phyloP scores from a whole-genome alignment of 805 yeast species.

The Candida montana region DNA sequence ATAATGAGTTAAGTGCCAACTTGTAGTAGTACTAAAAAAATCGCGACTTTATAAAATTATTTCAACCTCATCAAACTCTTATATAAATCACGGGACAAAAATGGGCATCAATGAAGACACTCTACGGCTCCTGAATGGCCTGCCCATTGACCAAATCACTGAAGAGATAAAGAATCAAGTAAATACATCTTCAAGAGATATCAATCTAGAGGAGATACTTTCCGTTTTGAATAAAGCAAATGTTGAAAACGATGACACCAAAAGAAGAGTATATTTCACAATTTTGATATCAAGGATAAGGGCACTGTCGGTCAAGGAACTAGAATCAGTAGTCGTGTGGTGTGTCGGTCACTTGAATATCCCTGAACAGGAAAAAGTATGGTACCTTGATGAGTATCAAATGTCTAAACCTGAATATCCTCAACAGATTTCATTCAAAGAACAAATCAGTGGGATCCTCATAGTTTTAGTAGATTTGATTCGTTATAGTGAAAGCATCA shows the following conservation, averaged over 20 bases:
- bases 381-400: slow-evolving; percentile 19
- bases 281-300: neutral
- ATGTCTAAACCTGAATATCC: slow-evolving; percentile 7
- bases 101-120: neutral
- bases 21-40: no score
- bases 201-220: neutral
- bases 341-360: neutral
- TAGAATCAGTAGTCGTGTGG: neutral
- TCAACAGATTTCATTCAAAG: slow-evolving; percentile 12
- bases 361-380: slow-evolving; percentile 14
- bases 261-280: neutral
- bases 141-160: neutral
- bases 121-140: neutral
- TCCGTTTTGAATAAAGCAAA: neutral
- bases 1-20: no score
- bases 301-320: neutral
- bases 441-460: slow-evolving; percentile 1
- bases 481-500: no score
- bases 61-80: no score
- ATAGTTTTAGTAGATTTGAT: slow-evolving; percentile 4
- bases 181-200: neutral
- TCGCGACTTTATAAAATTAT: no score
- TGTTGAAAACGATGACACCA: neutral
- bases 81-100: no score
- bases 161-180: neutral